A percentile compares a stretch with the other conserved stretches of the same genome.
Conservation (phyloP, 345 rosid genomes). For the Cardiospermum halicacabum region DNA sequence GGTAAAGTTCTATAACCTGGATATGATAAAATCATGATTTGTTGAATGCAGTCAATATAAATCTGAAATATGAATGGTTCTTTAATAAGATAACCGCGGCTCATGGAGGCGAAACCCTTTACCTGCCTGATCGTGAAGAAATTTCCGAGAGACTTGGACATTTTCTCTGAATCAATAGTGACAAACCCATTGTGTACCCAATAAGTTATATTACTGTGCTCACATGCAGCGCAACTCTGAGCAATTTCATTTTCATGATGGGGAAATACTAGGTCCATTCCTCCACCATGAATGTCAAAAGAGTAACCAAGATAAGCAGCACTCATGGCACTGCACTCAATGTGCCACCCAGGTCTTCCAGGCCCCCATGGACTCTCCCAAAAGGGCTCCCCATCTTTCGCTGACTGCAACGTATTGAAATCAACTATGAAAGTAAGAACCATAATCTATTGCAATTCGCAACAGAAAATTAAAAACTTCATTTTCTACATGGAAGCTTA, state of each 20-base stretch:
- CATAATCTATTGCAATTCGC: background rate
- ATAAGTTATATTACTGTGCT: constrained; percentile 63
- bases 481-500: background rate
- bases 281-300: constrained; percentile 97
- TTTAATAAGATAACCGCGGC: background rate
- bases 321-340: constrained; percentile 96
- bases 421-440: background rate
- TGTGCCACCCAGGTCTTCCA: constrained; percentile 99
- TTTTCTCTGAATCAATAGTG: constrained; percentile 89
- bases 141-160: constrained; percentile 97
- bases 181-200: constrained; percentile 99
- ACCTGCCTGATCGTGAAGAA: constrained; percentile 97
- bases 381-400: constrained; percentile 83
- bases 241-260: constrained; percentile 99
- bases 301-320: constrained; percentile 79
- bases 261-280: constrained; percentile 98
- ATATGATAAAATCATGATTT: constrained; percentile 3
- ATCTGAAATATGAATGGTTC: background rate
- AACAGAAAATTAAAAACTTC: background rate
- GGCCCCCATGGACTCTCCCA: constrained; percentile 99
- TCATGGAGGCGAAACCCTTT: constrained; percentile 7
- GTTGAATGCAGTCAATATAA: background rate
- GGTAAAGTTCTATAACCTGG: constrained; percentile 79
- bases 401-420: constrained; percentile 42
- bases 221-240: constrained; percentile 94